phyloP scores from a whole-genome alignment of 2,329 filamentous ascomycete species.

The Pseudocercospora fijiensis region DNA sequence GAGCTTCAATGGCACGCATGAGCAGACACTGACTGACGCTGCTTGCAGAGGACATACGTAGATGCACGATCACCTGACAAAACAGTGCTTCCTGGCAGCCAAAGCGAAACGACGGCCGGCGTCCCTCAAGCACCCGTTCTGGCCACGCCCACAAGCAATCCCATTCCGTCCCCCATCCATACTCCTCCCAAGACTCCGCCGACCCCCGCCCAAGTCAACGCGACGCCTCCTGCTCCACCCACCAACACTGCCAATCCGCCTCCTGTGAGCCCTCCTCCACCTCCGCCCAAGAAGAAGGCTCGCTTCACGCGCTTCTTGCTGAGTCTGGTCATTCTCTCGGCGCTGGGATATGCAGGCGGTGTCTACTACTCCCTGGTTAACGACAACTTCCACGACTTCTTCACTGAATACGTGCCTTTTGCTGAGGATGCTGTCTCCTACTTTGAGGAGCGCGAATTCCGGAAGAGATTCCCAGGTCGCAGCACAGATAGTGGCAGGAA shows the following conservation, averaged over 20 bases:
- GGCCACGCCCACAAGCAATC: constrained; percentile 19
- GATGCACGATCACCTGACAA: constrained; percentile 35
- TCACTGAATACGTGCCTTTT: constrained; percentile 93
- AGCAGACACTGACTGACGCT: background rate
- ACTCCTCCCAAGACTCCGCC: constrained; percentile 21
- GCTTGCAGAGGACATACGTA: constrained; percentile 33
- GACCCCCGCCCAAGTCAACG: constrained; percentile 29
- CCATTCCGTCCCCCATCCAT: constrained; percentile 14
- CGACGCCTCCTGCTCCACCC: constrained; percentile 25
- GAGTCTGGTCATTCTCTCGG: constrained; percentile 72
- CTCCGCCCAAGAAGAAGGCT: constrained; percentile 61
- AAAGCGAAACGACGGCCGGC: constrained; percentile 32
- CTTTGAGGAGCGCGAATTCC: constrained; percentile 92
- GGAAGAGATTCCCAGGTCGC: constrained; percentile 71
- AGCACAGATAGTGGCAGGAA: constrained; percentile 40
- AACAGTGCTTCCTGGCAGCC: constrained; percentile 38
- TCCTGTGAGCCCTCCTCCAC: constrained; percentile 37
- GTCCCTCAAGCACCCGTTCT: constrained; percentile 36
- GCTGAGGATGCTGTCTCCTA: constrained; percentile 94
- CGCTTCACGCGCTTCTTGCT: constrained; percentile 75
- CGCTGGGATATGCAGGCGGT: constrained; percentile 78
- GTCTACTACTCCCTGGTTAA: constrained; percentile 90
- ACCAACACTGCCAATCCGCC: constrained; percentile 33
- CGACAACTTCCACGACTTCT: constrained; percentile 99
- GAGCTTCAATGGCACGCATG: background rate